Conservation (phyloP, 768 basidiomycete genomes). For the Daedaleopsis nitida region DNA sequence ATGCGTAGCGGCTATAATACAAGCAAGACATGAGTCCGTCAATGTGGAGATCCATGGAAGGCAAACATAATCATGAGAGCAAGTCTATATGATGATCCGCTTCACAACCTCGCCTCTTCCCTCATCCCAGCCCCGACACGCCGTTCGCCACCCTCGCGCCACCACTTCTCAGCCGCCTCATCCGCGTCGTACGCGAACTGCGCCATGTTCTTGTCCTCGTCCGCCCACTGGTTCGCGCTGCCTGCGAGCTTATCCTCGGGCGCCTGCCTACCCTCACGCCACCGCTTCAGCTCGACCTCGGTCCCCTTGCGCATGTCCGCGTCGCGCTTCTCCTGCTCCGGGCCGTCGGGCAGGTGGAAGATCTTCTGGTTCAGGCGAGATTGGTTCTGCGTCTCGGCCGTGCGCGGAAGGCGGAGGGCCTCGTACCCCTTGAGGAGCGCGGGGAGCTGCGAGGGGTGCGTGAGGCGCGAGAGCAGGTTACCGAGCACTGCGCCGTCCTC, state of each 20-base stretch:
- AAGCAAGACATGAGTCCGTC: too few relatives aligned
- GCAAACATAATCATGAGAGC: background rate
- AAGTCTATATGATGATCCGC: background rate
- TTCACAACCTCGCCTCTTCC: background rate
- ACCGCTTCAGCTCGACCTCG: conserved; percentile 38
- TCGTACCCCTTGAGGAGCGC: conserved; percentile 55
- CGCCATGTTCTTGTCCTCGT: conserved; percentile 46
- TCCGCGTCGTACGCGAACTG: conserved; percentile 62
- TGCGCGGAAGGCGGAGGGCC: conserved; percentile 49
- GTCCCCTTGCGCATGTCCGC: conserved; percentile 51
- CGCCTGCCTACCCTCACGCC: conserved; percentile 18
- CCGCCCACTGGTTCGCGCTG: conserved; percentile 61
- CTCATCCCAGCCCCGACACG: background rate
- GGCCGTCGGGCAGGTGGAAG: conserved; percentile 60
- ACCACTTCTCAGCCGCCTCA: conserved; percentile 51
- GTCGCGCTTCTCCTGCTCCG: conserved; percentile 53
- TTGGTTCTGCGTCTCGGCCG: conserved; percentile 49
- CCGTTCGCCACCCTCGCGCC: conserved; percentile 35
- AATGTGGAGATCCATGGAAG: too few relatives aligned
- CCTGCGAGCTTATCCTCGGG: conserved; percentile 29
- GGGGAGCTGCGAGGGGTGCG: conserved; percentile 42
- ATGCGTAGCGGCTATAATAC: too few relatives aligned
- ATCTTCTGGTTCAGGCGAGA: conserved; percentile 53
- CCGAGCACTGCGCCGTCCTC: conserved; percentile 53
- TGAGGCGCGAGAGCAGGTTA: conserved; percentile 50